Percentiles rank a stretch among this genome's conserved stretches.
Conservation (phyloP, 2,329 filamentous ascomycete genomes). For the Coniochaeta hoffmannii region DNA sequence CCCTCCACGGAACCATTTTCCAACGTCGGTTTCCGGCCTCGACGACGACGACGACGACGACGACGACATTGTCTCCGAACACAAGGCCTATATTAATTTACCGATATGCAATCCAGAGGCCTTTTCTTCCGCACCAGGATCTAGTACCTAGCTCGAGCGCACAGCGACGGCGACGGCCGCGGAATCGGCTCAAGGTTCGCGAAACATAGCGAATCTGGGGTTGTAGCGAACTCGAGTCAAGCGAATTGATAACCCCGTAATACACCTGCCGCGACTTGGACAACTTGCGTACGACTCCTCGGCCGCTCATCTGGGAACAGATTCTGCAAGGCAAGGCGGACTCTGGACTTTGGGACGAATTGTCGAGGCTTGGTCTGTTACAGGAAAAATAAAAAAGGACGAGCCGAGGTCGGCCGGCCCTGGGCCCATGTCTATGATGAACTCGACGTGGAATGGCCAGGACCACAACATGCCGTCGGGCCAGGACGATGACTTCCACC, state of each 20-base stretch:
- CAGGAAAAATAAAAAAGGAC: background rate
- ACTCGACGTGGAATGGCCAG: slow-evolving; percentile 23
- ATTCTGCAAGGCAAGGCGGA: too few species aligned
- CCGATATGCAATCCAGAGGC: background rate
- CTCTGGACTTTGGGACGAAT: too few species aligned
- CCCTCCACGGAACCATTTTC: background rate
- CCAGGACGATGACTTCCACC: slow-evolving; percentile 55
- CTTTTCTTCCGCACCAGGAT: too few species aligned
- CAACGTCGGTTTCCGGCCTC: background rate
- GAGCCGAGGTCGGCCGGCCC: background rate
- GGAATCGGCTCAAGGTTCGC: background rate
- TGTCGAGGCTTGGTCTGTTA: too few species aligned
- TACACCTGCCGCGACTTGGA: background rate
- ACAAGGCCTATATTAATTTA: background rate
- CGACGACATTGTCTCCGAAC: background rate
- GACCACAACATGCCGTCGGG: slow-evolving; percentile 45
- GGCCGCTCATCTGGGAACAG: too few species aligned
- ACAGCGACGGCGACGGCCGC: background rate
- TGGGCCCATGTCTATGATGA: slow-evolving; percentile 1
- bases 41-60: background rate
- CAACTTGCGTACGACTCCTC: too few species aligned
- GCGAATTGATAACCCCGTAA: background rate
- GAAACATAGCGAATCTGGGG: background rate
- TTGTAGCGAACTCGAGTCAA: background rate
- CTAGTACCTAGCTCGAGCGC: background rate